Percentiles rank a stretch among this genome's conserved stretches.
These are phyloP conservation scores for Mycena filopes DNA, from an alignment of 768 basidiomycete species.

Conservation along the genomic window DNA sequence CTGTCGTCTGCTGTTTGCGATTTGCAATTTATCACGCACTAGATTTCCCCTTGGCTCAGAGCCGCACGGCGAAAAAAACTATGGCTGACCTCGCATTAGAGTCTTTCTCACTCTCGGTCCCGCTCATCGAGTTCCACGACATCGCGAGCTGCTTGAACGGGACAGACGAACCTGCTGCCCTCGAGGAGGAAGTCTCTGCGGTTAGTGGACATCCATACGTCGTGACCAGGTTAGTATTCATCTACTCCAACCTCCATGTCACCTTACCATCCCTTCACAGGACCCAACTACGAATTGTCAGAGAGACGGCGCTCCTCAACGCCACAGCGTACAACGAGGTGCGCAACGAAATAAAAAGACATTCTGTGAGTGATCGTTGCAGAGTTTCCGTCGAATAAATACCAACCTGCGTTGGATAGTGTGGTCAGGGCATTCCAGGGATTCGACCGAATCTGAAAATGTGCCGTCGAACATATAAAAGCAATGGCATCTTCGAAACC, in stretches of 20 bases:
- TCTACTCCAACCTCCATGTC: not conserved
- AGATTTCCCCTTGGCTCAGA: conserved; percentile 40
- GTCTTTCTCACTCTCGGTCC: conserved; percentile 46
- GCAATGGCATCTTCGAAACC: conserved; percentile 45
- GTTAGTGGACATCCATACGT: conserved; percentile 47
- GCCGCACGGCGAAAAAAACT: conserved; percentile 27
- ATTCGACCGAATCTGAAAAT: conserved; percentile 29
- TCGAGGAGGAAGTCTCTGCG: conserved; percentile 29
- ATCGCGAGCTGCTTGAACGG: conserved; percentile 25
- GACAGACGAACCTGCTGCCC: too few species aligned
- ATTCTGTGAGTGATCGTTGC: conserved; percentile 33
- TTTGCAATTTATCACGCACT: not conserved
- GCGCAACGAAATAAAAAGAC: conserved; percentile 37
- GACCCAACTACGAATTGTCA: conserved; percentile 46
- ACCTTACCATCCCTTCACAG: conserved; percentile 33
- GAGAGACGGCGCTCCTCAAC: conserved; percentile 44
- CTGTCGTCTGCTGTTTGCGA: not conserved
- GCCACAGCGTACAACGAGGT: conserved; percentile 40
- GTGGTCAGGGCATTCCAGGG: conserved; percentile 33
- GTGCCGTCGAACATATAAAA: conserved; percentile 40
- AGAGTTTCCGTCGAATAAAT: too few species aligned
- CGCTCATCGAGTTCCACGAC: conserved; percentile 47
- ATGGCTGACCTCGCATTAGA: conserved; percentile 43
- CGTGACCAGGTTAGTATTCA: conserved; percentile 43
- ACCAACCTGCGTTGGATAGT: too few species aligned